Conservation (phyloP, 257 asterid genomes). For the Lavandula angustifolia region DNA sequence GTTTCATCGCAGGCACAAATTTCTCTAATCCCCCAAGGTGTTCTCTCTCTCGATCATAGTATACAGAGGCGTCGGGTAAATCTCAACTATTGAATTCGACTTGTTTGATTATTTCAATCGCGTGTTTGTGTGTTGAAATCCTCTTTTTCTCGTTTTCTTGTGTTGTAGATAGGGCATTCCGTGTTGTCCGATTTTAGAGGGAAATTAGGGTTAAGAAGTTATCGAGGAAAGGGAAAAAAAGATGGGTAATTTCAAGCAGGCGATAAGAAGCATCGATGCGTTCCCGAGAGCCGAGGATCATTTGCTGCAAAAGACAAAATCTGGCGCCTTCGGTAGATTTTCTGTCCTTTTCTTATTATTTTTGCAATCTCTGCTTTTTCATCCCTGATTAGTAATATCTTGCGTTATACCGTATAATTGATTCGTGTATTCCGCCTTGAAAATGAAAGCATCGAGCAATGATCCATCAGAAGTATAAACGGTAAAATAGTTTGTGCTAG, state of each 20-base stretch:
- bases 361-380: slow-evolving; percentile 2
- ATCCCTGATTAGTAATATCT: slow-evolving; percentile 13
- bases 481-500: background rate
- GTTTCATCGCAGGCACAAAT: slow-evolving; percentile 27
- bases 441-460: slow-evolving; percentile 8
- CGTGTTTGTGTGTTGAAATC: slow-evolving; percentile 16
- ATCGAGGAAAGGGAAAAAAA: slow-evolving; percentile 19
- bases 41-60: slow-evolving; percentile 8
- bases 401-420: slow-evolving; percentile 2
- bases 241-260: slow-evolving; percentile 87
- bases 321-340: slow-evolving; percentile 83
- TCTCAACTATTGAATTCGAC: slow-evolving; percentile 8
- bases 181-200: slow-evolving; percentile 37
- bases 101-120: slow-evolving; percentile 21
- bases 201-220: slow-evolving; percentile 30
- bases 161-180: slow-evolving; percentile 33
- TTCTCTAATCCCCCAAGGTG: slow-evolving; percentile 17
- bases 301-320: slow-evolving; percentile 82
- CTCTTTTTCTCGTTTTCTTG: background rate
- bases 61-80: background rate
- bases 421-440: slow-evolving; percentile 22
- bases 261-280: slow-evolving; percentile 75
- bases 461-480: background rate
- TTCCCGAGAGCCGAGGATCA: slow-evolving; percentile 98
- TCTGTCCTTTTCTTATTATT: background rate